These are phyloP conservation scores for Saccharomyces kudriavzevii DNA, from an alignment of 805 yeast genomes.

Conservation along the genomic window DNA sequence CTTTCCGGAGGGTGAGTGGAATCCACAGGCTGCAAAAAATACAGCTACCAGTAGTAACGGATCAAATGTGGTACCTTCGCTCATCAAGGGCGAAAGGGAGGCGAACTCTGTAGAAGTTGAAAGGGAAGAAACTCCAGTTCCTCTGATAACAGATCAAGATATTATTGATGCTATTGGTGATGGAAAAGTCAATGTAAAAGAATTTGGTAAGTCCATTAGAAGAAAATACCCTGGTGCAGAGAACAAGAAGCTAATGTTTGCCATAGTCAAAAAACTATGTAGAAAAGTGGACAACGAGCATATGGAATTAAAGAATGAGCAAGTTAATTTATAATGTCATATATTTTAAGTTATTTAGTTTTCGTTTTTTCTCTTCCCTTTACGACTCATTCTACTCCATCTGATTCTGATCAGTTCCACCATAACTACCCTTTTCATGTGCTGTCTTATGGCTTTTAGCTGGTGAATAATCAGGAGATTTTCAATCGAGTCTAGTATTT, in stretches of 20 bases:
- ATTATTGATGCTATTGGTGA: constrained; percentile 52
- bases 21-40: constrained; percentile 41
- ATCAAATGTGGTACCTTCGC: background rate
- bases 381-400: background rate
- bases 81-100: constrained; percentile 32
- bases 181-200: constrained; percentile 37
- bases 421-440: background rate
- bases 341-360: background rate
- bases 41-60: constrained; percentile 1
- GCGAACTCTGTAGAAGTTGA: background rate
- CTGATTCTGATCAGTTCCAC: background rate
- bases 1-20: constrained; percentile 82
- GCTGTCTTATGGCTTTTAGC: background rate
- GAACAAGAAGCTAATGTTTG: constrained; percentile 25
- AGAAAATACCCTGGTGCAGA: constrained; percentile 37
- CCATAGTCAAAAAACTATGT: constrained; percentile 26
- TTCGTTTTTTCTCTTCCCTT: background rate
- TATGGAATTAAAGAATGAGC: constrained; percentile 23
- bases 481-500: background rate
- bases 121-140: constrained; percentile 1
- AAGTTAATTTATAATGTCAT: background rate
- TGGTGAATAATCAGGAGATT: background rate
- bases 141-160: constrained; percentile 59
- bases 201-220: constrained; percentile 54
- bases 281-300: constrained; percentile 25